Base-by-base conservation (phyloP, 1,139 yeast species). In the Maudiozyma humilis region DNA sequence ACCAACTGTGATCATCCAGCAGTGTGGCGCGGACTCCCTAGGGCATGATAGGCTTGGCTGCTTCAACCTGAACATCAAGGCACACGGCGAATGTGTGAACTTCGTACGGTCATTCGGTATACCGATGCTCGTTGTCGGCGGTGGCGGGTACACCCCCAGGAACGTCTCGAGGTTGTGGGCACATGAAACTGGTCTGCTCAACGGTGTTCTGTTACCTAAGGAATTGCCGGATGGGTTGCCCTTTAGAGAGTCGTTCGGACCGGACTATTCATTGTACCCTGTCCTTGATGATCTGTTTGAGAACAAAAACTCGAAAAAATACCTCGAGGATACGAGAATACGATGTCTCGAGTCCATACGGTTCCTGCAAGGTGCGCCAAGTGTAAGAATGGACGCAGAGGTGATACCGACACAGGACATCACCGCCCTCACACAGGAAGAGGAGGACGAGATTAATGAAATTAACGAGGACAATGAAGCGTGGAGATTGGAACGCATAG, bases 71-170 rank as follows among this genome's bases (percentile, higher is more conserved):
- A 87, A 89, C 51, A 88, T 89, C 60, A 72, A 77, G 41, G 98
- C 95, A 0, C 97, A 89, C 62, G 97, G 96, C 3, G 95, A 88
- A 61, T 91, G 98, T 68, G 94, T 89, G 30, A 78, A 80, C 51
- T 89, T 79, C 63, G 81, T 89, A 45, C 84, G 83, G 60, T 76
- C 89, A 18, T 89, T 89, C 63, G 88, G 89, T 4, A 70, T 91
- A 2, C 97, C 97, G 5, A 72, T 87, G 77, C 69, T 91, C 63
- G 96, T 91, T 12, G 67, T 91, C 13, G 98, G 98, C 23, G 98
- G 98, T 31, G 98, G 98, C 44, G 98, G 98, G 2, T 91, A 91
- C 64, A 91, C 98, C 0, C 95, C 96, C 44, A 76, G 96, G 55
- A 91, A 91, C 59, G 98, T 91, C 7, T 83, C 95, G 10, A 71